Evolutionary conservation across 1,139 yeast genomes (phyloP), one percentile per base, ranked within the genome.

Genomic region (Candida smagusa): DNA sequence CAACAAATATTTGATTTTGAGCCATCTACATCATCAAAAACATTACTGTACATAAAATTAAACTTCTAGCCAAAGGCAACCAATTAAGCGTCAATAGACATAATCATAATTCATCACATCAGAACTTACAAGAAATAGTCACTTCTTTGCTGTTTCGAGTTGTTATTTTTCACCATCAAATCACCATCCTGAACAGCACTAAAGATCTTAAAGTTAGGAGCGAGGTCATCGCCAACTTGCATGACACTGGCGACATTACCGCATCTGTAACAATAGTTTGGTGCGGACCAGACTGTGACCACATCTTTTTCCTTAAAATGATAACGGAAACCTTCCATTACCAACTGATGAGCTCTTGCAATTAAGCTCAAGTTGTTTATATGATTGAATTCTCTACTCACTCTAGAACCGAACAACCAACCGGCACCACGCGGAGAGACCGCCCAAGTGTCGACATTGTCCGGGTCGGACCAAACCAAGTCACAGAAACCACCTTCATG

Each of bases 351-450:
- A 0, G 98, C 98, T 54, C 98, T 77, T 8, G 98, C 97, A 44
- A 92, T 88, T 46, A 92, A 72, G 47, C 79, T 78, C 44, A 92
- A 71, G 48, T 90, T 88, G 59, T 92, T 92, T 37, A 87, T 92
- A 58, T 90, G 95, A 60, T 89, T 89, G 63, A 92, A 92, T 62
- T 90, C 97, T 45, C 95, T 68, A 16, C 96, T 94, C 31, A 90
- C 97, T 58, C 86, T 84, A 12, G 87, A 79, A 21, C 98, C 98
- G 62, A 92, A 92, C 38, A 90, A 69, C 96, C 97, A 92, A 12
- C 98, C 98, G 0, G 98, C 98, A 44, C 98, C 98, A 58, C 98
- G 77, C 16, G 97, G 97, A 32, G 95, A 84, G n/a, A 92, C 95
- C 11, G 96, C 96, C 98, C 98, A 92, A 13, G 95, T 87, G 47